A percentile compares a stretch with the other conserved stretches of the same genome.
phyloP scores from a whole-genome alignment of 176 grass and related monocot species.

The Cenchrus americanus region DNA sequence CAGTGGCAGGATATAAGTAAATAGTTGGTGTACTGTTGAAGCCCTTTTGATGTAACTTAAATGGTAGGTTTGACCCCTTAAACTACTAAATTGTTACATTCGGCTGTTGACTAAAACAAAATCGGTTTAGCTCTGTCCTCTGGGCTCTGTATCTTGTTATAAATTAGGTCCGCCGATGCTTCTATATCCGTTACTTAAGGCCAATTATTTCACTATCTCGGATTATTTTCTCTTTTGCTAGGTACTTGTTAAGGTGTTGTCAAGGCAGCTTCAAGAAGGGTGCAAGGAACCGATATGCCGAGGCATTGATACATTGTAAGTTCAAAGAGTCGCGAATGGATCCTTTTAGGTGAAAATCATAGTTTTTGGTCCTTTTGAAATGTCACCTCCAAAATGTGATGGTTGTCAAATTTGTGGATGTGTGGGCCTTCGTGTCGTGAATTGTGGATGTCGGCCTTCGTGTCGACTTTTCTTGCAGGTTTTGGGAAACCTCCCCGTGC shows the following conservation, averaged over 20 bases:
- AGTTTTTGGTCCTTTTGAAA: conserved; percentile 26
- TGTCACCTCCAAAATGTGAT: too few relatives aligned
- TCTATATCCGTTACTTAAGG: not conserved
- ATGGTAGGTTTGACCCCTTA: not conserved
- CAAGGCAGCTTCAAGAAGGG: too few relatives aligned
- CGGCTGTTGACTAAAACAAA: not conserved
- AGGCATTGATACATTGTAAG: too few relatives aligned
- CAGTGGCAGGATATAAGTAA: not conserved
- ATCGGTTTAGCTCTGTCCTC: not conserved
- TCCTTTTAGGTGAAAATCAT: conserved; percentile 15
- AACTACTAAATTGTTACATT: not conserved
- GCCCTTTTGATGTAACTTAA: not conserved
- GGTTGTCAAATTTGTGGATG: conserved; percentile 1
- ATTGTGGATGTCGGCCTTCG: too few relatives aligned
- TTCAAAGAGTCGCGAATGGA: not conserved
- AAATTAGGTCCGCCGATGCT: not conserved
- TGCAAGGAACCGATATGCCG: too few relatives aligned
- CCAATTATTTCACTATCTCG: too few relatives aligned
- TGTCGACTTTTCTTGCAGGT: too few relatives aligned
- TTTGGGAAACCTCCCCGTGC: too few relatives aligned
- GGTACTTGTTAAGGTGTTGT: too few relatives aligned
- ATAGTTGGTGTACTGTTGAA: not conserved
- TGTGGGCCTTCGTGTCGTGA: too few relatives aligned
- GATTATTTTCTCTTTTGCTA: too few relatives aligned
- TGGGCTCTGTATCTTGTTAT: conserved; percentile 3